Percentiles rank a stretch among this genome's conserved stretches.
These are phyloP conservation scores for Wickerhamomyces pijperi DNA, from an alignment of 805 yeast species.

Conservation along the genomic window DNA sequence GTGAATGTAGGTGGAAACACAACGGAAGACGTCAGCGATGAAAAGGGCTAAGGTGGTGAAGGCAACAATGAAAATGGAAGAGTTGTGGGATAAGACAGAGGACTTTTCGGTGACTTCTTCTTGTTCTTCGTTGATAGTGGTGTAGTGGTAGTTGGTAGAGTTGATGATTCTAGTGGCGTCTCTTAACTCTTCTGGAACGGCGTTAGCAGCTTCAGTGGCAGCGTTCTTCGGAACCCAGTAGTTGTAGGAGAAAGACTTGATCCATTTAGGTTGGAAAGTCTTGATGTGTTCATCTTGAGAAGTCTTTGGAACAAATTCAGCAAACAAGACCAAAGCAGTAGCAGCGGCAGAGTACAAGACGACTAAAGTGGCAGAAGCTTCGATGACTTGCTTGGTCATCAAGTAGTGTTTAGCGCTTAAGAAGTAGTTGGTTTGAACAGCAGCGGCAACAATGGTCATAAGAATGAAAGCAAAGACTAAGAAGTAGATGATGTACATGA, in stretches of 20 bases:
- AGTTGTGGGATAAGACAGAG: slow-evolving; percentile 31
- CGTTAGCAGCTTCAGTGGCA: slow-evolving; percentile 29
- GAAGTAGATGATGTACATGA: slow-evolving; percentile 38
- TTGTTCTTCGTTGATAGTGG: slow-evolving; percentile 15
- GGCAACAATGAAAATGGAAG: slow-evolving; percentile 33
- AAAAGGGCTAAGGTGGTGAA: slow-evolving; percentile 38
- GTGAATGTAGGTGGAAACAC: slow-evolving; percentile 31
- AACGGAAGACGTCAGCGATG: slow-evolving; percentile 39
- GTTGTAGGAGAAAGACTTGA: slow-evolving; percentile 46
- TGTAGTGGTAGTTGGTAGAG: slow-evolving; percentile 33
- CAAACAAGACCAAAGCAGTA: slow-evolving; percentile 34
- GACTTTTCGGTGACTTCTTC: slow-evolving; percentile 11
- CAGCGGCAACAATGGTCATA: slow-evolving; percentile 61
- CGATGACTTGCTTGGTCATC: slow-evolving; percentile 43
- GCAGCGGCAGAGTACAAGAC: slow-evolving; percentile 46
- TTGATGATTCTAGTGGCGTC: slow-evolving; percentile 51
- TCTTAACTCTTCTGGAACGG: slow-evolving; percentile 19
- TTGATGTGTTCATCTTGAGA: slow-evolving; percentile 36
- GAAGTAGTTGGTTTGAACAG: slow-evolving; percentile 48
- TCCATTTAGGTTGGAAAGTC: slow-evolving; percentile 69
- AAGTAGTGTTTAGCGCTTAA: slow-evolving; percentile 28
- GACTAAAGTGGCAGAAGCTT: slow-evolving; percentile 39
- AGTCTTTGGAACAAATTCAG: slow-evolving; percentile 48
- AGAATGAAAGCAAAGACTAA: slow-evolving; percentile 46
- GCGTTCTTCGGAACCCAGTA: slow-evolving; percentile 52